Conservation (phyloP, 176 grass and related monocot species). For the Oryza coarctata region DNA sequence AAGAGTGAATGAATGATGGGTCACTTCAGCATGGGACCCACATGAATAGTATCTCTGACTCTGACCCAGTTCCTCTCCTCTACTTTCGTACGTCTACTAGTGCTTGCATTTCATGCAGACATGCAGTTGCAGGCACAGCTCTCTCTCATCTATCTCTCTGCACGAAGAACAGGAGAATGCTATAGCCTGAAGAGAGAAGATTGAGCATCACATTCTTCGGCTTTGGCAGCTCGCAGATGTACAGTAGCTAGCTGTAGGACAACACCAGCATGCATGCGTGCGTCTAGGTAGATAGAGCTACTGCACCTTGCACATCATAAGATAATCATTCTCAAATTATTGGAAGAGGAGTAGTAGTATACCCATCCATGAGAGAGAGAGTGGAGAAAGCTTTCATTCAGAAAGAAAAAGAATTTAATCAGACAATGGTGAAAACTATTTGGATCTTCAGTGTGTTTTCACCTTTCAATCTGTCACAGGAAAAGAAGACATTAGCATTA, state of each 20-base stretch:
- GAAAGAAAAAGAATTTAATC: not conserved
- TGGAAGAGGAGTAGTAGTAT: not conserved
- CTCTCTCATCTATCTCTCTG: not conserved
- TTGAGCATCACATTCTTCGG: not conserved
- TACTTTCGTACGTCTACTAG: not conserved
- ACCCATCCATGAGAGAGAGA: not conserved
- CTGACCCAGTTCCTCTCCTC: not conserved
- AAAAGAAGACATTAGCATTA: not conserved
- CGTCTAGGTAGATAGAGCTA: constrained; percentile 10
- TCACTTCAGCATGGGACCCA: not conserved
- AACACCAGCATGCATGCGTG: not conserved
- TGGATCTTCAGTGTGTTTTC: not conserved
- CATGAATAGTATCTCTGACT: constrained; percentile 9
- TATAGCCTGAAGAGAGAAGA: not conserved
- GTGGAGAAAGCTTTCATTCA: not conserved
- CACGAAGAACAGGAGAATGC: not conserved
- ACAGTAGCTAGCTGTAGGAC: not conserved
- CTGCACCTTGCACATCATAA: constrained; percentile 7
- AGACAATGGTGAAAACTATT: not conserved
- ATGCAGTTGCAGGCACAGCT: not conserved
- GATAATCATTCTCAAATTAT: constrained; percentile 36
- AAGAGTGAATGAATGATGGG: constrained; percentile 22
- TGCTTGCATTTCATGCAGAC: not conserved
- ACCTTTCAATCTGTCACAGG: not conserved
- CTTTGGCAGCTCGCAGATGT: not conserved